These are phyloP conservation scores for Xylaria arbuscula DNA, from an alignment of 2,329 filamentous ascomycete species.

Conservation along the genomic window DNA sequence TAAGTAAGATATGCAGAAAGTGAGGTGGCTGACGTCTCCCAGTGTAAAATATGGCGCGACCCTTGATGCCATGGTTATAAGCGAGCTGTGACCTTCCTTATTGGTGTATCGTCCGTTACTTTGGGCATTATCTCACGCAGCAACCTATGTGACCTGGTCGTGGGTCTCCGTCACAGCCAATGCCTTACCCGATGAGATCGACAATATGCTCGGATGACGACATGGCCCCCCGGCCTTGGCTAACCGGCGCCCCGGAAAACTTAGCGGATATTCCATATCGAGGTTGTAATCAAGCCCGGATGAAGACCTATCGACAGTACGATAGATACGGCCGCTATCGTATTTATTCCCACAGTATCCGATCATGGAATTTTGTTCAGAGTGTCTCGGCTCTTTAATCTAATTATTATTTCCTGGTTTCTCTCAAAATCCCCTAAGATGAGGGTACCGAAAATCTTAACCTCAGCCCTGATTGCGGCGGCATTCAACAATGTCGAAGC, in stretches of 20 bases:
- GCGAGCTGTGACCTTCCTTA: slow-evolving; percentile 31
- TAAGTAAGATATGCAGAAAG: not conserved
- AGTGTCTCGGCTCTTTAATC: not conserved
- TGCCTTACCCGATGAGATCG: not conserved
- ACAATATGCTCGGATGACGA: slow-evolving; percentile 24
- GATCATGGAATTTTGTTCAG: not conserved
- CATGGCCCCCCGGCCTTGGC: slow-evolving; percentile 26
- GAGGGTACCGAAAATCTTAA: slow-evolving; percentile 39
- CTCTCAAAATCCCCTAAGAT: not conserved
- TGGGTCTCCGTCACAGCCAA: not conserved
- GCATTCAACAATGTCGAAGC: slow-evolving; percentile 33
- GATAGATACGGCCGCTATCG: not conserved
- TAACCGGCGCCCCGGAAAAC: slow-evolving; percentile 20
- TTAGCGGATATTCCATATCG: slow-evolving; percentile 19
- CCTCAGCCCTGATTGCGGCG: slow-evolving; percentile 37
- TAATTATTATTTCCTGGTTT: not conserved
- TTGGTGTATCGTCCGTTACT: slow-evolving; percentile 12
- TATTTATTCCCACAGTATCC: slow-evolving; percentile 9
- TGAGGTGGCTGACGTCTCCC: slow-evolving; percentile 11
- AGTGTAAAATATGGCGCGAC: slow-evolving; percentile 2
- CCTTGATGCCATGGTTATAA: slow-evolving; percentile 3
- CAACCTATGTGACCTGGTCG: slow-evolving; percentile 4
- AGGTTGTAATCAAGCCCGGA: not conserved
- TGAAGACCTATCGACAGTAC: not conserved
- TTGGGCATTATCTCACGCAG: slow-evolving; percentile 15